These are phyloP conservation scores for Steccherinum ochraceum DNA, from an alignment of 768 basidiomycete species.

Conservation along the genomic window DNA sequence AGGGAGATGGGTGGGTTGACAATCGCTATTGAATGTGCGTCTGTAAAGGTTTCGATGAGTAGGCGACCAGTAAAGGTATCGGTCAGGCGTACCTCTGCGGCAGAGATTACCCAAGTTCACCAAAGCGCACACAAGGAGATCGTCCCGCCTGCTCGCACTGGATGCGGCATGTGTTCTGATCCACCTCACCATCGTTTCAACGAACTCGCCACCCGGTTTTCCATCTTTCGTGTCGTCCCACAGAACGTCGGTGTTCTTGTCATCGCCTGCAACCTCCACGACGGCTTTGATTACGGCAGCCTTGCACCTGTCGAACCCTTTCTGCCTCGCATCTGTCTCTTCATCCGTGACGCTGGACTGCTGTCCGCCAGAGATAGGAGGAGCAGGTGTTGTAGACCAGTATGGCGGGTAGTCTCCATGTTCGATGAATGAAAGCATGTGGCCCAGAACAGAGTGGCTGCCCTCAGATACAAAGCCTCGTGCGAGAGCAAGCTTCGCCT, in stretches of 20 bases:
- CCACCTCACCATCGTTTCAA: slow-evolving; percentile 72
- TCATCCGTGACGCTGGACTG: too few relatives aligned
- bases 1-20: slow-evolving; percentile 44
- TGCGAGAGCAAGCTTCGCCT: slow-evolving; percentile 65
- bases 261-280: slow-evolving; percentile 81
- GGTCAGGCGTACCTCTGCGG: slow-evolving; percentile 48
- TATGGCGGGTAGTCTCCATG: slow-evolving; percentile 58
- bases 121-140: slow-evolving; percentile 78
- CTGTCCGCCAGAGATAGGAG: too few relatives aligned
- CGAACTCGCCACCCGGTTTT: slow-evolving; percentile 57
- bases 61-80: slow-evolving; percentile 7
- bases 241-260: slow-evolving; percentile 69
- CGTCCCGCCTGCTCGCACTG: slow-evolving; percentile 46
- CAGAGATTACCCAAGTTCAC: slow-evolving; percentile 80
- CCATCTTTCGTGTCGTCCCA: slow-evolving; percentile 57
- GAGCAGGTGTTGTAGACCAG: too few relatives aligned
- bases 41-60: slow-evolving; percentile 31
- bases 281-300: slow-evolving; percentile 80
- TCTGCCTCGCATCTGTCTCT: slow-evolving; percentile 56
- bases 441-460: slow-evolving; percentile 50
- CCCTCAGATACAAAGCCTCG: slow-evolving; percentile 58
- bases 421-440: slow-evolving; percentile 72
- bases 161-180: slow-evolving; percentile 47
- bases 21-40: slow-evolving; percentile 52
- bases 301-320: slow-evolving; percentile 76